phyloP scores from a whole-genome alignment of 768 basidiomycete species.

The Amanita pallidorosea region DNA sequence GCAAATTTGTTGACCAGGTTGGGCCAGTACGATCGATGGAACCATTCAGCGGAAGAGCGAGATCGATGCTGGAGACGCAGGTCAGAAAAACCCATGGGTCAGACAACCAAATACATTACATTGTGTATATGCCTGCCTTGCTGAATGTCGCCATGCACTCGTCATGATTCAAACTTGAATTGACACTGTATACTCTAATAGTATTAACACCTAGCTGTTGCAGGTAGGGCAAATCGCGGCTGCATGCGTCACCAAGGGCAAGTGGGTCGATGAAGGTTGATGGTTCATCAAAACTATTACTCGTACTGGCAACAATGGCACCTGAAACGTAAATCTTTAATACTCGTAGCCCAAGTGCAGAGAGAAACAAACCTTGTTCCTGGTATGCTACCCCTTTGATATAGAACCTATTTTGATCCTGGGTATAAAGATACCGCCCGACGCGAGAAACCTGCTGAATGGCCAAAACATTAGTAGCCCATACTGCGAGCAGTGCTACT shows the following conservation, averaged over 20 bases:
- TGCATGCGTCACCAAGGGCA: slow-evolving; percentile 52
- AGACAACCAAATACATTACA: slow-evolving; percentile 39
- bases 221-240: slow-evolving; percentile 72
- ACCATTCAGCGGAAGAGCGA: slow-evolving; percentile 77
- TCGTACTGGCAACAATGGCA: slow-evolving; percentile 29
- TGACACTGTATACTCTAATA: slow-evolving; percentile 80
- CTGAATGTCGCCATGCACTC: slow-evolving; percentile 73
- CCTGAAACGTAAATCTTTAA: slow-evolving; percentile 15
- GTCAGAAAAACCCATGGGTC: slow-evolving; percentile 3
- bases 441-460: slow-evolving; percentile 56
- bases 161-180: slow-evolving; percentile 77
- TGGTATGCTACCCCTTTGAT: slow-evolving; percentile 87
- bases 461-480: slow-evolving; percentile 43
- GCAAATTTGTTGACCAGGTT: slow-evolving; percentile 72
- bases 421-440: slow-evolving; percentile 76
- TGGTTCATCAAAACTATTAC: slow-evolving; percentile 61
- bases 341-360: not conserved
- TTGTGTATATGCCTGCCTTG: slow-evolving; percentile 76
- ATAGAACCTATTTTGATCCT: slow-evolving; percentile 70
- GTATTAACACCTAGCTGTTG: slow-evolving; percentile 70
- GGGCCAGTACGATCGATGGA: slow-evolving; percentile 69
- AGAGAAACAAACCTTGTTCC: slow-evolving; percentile 47
- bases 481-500: slow-evolving; percentile 24
- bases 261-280: slow-evolving; percentile 76
- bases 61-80: slow-evolving; percentile 54